These are phyloP conservation scores for Saccharomycopsis hybrid DNA, from an alignment of 1,139 yeast species.

Conservation along the genomic window DNA sequence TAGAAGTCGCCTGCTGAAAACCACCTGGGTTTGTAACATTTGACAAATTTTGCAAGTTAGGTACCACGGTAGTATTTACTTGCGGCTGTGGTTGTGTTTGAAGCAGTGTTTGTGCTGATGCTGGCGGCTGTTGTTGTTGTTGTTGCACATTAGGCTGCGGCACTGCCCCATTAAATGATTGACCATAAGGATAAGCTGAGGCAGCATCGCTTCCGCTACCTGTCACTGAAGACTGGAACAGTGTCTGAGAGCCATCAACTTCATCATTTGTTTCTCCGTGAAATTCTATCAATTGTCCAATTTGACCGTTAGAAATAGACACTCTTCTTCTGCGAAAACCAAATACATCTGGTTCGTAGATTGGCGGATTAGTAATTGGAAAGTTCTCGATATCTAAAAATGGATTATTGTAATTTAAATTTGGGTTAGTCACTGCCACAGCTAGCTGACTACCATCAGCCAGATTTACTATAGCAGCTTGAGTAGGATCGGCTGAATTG, in stretches of 20 bases:
- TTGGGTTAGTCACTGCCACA: not conserved
- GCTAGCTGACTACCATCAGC: not conserved
- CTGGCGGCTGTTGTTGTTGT: not conserved
- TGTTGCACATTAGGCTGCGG: not conserved
- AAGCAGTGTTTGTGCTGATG: no score
- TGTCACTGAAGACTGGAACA: not conserved
- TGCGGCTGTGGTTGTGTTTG: not conserved
- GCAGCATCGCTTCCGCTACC: not conserved
- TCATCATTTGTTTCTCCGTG: constrained; percentile 24
- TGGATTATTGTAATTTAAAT: constrained; percentile 1
- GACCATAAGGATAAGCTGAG: not conserved
- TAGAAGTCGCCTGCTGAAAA: not conserved
- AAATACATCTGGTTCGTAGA: constrained; percentile 41
- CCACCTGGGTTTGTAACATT: not conserved
- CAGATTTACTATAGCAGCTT: no score
- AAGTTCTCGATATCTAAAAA: constrained; percentile 35
- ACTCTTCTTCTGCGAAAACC: constrained; percentile 52
- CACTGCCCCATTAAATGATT: not conserved
- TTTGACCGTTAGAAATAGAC: constrained; percentile 75
- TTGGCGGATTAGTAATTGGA: constrained; percentile 62
- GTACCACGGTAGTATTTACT: not conserved
- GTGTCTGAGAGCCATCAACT: not conserved
- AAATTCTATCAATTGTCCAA: constrained; percentile 51
- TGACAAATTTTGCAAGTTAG: not conserved
- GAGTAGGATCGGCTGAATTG: no score